Base-by-base conservation (phyloP, 2,329 filamentous ascomycete species). In the Penicillium paneum region DNA sequence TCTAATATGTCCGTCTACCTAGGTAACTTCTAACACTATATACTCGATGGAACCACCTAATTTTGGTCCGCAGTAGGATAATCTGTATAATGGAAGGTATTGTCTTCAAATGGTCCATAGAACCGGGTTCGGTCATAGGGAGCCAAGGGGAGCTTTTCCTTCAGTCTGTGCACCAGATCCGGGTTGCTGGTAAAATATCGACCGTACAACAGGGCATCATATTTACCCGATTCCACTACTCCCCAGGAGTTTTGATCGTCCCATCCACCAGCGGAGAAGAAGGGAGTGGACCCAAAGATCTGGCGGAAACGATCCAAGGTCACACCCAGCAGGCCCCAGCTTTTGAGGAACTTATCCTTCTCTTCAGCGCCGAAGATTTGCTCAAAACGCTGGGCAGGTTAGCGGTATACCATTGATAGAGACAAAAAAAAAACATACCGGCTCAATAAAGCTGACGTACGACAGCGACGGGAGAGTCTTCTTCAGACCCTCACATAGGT, bases 381-480 rank as follows among this genome's bases (percentile, higher is more conserved):
- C 54, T 83, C 81, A 62, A 75, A 83, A 15, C 78, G 73, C 58
- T 73, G 39, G 11, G 3, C 31, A 2, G 4, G 35, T 47, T 35
- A 49, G 54, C 28, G 24, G 15, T 24, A 15, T 17, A 11, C 5
- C 1, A 28, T 38, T 15, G 3, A 15, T 13, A 41, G 4, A 24
- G 2, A 17, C 11, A 8, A 19, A 48, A 4, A 48, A 4, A 6
- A 21, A 21, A 59, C 64, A 51, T 56, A 70, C 66, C 64, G 81
- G 80, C 66, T 83, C 81, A 44, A 84, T 73, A 41, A 83, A 81
- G 68, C 78, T 80, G 15, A 83, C 77, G 57, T 83, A 84, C 3
- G 77, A 78, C 19, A 83, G 60, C 4, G 66, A 60, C 0, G 77
- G 78, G 10, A 74, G 68, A 5, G 65, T 62, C 44, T 65, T 63